Percentiles rank a stretch among this genome's conserved stretches.
phyloP scores from a whole-genome alignment of 1,139 yeast species.

The Magnusiomyces tetraspermus region DNA sequence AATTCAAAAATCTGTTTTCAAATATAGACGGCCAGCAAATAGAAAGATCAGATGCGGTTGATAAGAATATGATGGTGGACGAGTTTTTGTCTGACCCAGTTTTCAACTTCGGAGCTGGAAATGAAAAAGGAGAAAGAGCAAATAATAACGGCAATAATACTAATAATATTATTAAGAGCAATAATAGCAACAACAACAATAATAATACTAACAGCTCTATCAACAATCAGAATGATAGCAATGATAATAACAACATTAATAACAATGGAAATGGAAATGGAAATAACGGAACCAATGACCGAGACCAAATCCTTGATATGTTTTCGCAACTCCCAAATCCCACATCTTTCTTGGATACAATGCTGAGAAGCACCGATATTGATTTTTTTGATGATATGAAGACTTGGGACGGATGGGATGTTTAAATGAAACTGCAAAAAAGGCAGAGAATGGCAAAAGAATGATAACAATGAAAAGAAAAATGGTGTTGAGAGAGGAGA shows the following conservation, averaged over 20 bases:
- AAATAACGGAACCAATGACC: no score
- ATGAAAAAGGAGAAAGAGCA: no score
- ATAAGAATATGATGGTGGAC: no score
- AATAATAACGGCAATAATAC: background rate
- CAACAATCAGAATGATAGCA: background rate
- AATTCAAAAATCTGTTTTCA: background rate
- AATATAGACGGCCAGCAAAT: no score
- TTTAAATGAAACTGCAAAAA: background rate
- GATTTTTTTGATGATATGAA: slow-evolving; percentile 22
- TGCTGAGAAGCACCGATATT: slow-evolving; percentile 18
- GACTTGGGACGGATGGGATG: slow-evolving; percentile 1
- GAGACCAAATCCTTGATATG: slow-evolving; percentile 27
- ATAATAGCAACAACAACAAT: slow-evolving; percentile 3
- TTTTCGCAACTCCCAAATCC: slow-evolving; percentile 32
- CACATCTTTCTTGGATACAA: slow-evolving; percentile 31
- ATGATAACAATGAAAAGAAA: background rate
- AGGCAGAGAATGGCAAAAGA: background rate
- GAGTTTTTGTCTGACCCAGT: no score
- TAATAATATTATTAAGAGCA: background rate
- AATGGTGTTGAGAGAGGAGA: no score
- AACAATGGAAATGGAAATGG: no score
- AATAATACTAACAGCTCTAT: background rate
- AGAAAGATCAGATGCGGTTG: background rate
- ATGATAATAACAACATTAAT: background rate
- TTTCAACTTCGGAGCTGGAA: no score